Conservation (phyloP, 352 stramenopile species). For the Lagenidium giganteum region DNA sequence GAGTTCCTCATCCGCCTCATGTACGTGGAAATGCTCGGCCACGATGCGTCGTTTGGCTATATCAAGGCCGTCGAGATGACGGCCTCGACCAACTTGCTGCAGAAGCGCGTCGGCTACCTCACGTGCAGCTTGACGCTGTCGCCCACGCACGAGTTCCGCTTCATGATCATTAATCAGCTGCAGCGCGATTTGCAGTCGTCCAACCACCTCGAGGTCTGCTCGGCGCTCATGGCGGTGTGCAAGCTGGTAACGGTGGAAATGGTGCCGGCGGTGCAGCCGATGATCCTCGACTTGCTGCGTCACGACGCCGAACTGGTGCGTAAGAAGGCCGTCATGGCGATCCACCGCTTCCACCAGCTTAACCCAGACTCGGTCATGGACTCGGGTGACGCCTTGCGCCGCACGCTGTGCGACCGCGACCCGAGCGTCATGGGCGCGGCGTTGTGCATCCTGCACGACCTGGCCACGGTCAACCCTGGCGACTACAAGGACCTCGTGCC, state of each 20-base stretch:
- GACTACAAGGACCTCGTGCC: constrained; percentile 99
- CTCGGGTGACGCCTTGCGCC: constrained; percentile 89
- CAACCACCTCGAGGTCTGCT: constrained; percentile 93
- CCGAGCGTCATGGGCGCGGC: constrained; percentile 98
- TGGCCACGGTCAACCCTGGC: constrained; percentile 85
- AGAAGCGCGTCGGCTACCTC: constrained; percentile 98
- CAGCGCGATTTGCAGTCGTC: constrained; percentile 91
- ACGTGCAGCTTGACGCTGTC: constrained; percentile 93
- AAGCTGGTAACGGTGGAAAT: constrained; percentile 98
- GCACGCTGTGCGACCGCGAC: constrained; percentile 98
- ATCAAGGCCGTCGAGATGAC: constrained; percentile 98
- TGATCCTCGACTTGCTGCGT: constrained; percentile 94
- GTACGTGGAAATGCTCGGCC: constrained; percentile 99
- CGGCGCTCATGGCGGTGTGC: constrained; percentile 93
- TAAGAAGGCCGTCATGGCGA: constrained; percentile 98
- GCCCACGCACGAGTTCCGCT: constrained; percentile 99
- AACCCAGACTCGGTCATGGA: constrained; percentile 90
- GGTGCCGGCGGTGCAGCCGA: constrained; percentile 94
- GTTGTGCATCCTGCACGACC: constrained; percentile 91
- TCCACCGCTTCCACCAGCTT: constrained; percentile 99
- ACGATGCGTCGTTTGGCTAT: constrained; percentile 99
- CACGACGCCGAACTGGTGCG: constrained; percentile 97
- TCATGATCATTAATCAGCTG: constrained; percentile 99
- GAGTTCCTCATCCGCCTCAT: constrained; percentile 99
- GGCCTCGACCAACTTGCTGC: constrained; percentile 95